Base-by-base conservation (phyloP, 768 basidiomycete species). In the Ramaria rubella region DNA sequence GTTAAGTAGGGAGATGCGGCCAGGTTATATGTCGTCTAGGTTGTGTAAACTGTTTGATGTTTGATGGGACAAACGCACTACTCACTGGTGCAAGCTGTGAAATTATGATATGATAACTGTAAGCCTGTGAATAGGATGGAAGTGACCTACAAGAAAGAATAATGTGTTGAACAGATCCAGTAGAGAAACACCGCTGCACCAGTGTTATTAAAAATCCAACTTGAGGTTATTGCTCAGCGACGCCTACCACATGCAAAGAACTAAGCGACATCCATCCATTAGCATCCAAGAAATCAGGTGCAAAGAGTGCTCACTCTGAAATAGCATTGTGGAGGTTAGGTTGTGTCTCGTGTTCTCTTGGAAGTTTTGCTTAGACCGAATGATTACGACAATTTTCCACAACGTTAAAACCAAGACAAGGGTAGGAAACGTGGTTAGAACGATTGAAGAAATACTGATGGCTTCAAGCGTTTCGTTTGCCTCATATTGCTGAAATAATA, bases 51-150 rank as follows among this genome's bases (percentile, higher is more conserved):
- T 12, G n/a, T 17, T 2, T 17, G 7, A 42, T 2, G 8, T 42
- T n/a, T 12, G 36, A 38, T 38, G 14, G n/a, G 23, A 19, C n/a
- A 2, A 19, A 19, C 2, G 23, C 2, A 42, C 14, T 5, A 30
- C 24, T 55, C 29, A 55, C 54, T n/a, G 54, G 27, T 33, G 54
- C 44, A 48, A 55, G 44, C 54, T 55, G 30, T 17, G 40, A 17
- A 17, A 14, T 19, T 17, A 36, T 17, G 34, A 8, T 17, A 36
- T 24, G 23, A 19, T 1, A 27, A 12, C 26, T 27, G 26, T 3
- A 15, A 48, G 5, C 45, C 17, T 27, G 23, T 26, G 23, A 19
- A 9, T 30, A 26, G 24, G 3, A 48, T 17, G 49, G 12, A 31
- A 4, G n/a, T 15, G 29, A 46, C 54, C 29, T 31, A 55, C 54